A percentile compares a stretch with the other conserved stretches of the same genome.
These are phyloP conservation scores for Paxillus ammoniavirescens DNA, from an alignment of 768 basidiomycete genomes.

Conservation along the genomic window DNA sequence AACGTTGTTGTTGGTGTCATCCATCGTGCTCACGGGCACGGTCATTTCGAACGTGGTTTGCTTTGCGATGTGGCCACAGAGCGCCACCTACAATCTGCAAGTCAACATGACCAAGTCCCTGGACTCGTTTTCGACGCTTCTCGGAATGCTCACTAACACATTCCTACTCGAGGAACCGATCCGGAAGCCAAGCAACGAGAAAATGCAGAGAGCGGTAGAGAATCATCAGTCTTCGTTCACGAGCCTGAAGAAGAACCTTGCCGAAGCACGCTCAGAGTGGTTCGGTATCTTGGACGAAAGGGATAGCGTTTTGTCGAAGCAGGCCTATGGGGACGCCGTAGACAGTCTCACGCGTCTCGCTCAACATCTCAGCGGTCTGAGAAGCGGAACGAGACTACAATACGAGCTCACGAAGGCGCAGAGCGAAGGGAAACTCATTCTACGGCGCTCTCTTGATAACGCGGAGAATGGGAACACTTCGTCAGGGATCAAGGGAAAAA, in stretches of 20 bases:
- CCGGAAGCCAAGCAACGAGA: constrained; percentile 54
- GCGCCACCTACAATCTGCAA: constrained; percentile 81
- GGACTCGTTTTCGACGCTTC: constrained; percentile 84
- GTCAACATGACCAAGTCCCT: constrained; percentile 81
- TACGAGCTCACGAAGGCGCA: constrained; percentile 73
- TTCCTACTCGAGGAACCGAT: constrained; percentile 79
- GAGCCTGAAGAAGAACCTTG: constrained; percentile 79
- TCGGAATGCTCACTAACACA: constrained; percentile 76
- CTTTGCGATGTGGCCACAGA: constrained; percentile 79
- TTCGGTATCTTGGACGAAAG: constrained; percentile 31
- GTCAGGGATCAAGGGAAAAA: constrained; percentile 21
- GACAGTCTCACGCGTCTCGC: constrained; percentile 85
- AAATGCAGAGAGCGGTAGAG: constrained; percentile 76
- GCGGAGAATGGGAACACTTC: constrained; percentile 14
- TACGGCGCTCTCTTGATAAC: constrained; percentile 20
- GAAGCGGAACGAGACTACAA: constrained; percentile 82
- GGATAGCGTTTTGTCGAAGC: constrained; percentile 32
- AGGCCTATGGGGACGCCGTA: constrained; percentile 84
- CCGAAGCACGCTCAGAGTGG: constrained; percentile 88
- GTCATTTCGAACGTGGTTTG: constrained; percentile 82
- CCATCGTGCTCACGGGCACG: constrained; percentile 77
- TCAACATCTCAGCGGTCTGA: constrained; percentile 88
- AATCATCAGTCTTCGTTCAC: constrained; percentile 90
- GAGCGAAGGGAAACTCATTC: constrained; percentile 41
- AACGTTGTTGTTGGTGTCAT: constrained; percentile 69